Base-by-base conservation (phyloP, 148 eudicot species). In the Camellia lanceoleosa region DNA sequence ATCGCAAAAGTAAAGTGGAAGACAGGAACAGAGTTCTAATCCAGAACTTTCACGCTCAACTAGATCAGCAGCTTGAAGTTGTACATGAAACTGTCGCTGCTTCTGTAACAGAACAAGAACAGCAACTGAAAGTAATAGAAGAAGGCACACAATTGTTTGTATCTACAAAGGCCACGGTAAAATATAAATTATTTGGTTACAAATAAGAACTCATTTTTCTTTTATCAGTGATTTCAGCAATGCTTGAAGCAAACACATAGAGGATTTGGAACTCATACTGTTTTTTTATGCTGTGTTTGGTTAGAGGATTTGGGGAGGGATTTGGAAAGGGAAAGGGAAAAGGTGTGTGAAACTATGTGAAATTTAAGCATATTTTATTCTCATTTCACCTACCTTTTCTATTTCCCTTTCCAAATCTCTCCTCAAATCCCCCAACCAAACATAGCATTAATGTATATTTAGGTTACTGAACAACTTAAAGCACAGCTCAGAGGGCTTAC, bases 1-100 rank as follows among this genome's bases (percentile, higher is more conserved):
- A 84, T 41, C 60, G 18, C 23, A 84, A 84, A 67, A 68, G 54
- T 16, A 14, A 81, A 55, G 51, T 81, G 68, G 87, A 78, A 78
- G 78, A 78, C 14, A 41, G 73, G 63, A 84, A 84, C 72, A 78
- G 72, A 62, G 38, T 60, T 69, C 71, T 73, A 49, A 44, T 84
- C 73, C 73, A 84, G 44, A 84, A 75, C 43, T 81, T 78, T n/a
- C 75, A 75, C 30, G 54, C 76, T 52, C 84, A 78, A 65, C 74
- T 84, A 63, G 79, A 76, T 78, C 79, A 78, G 68, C 87, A 81
- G 79, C 87, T 84, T 68, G 80, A 81, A 13, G 51, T 51, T 61
- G 69, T 84, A 19, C 75, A 81, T 54, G 69, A 20, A 69, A 67
- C 66, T 51, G 76, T 84, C 43, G 80, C 77, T 20, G n/a, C 71